phyloP scores from a whole-genome alignment of 805 yeast species.

The Wickerhamomyces canadensis region DNA sequence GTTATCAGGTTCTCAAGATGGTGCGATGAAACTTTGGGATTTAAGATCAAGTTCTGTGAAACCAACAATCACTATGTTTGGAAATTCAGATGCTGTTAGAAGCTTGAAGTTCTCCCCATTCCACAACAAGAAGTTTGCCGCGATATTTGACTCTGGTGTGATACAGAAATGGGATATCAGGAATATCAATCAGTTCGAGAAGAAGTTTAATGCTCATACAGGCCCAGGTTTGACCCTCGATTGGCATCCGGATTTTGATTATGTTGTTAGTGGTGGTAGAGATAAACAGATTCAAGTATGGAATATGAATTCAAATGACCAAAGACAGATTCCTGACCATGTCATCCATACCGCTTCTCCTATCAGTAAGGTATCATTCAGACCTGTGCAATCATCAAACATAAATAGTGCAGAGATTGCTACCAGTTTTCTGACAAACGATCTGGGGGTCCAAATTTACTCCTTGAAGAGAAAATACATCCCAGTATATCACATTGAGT shows the following conservation, averaged over 20 bases:
- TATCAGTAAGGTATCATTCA: slow-evolving; percentile 72
- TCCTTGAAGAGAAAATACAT: slow-evolving; percentile 64
- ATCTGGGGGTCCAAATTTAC: slow-evolving; percentile 59
- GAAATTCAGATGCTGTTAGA: slow-evolving; percentile 68
- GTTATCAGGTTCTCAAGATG: slow-evolving; percentile 74
- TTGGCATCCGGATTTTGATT: slow-evolving; percentile 82
- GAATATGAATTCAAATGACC: slow-evolving; percentile 44
- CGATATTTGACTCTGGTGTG: slow-evolving; percentile 86
- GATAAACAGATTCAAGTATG: slow-evolving; percentile 79
- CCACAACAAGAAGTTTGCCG: slow-evolving; percentile 55
- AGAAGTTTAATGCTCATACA: slow-evolving; percentile 79
- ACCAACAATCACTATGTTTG: slow-evolving; percentile 46
- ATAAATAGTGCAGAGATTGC: slow-evolving; percentile 65
- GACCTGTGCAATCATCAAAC: slow-evolving; percentile 32
- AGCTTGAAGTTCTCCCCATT: slow-evolving; percentile 50
- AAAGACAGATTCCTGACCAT: slow-evolving; percentile 53
- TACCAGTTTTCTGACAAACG: slow-evolving; percentile 67
- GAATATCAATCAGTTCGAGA: slow-evolving; percentile 53
- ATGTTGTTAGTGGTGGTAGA: slow-evolving; percentile 86
- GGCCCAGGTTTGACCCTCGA: slow-evolving; percentile 87
- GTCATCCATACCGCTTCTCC: slow-evolving; percentile 73
- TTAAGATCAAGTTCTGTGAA: slow-evolving; percentile 40
- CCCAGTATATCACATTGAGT: slow-evolving; percentile 51
- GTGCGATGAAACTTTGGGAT: slow-evolving; percentile 74
- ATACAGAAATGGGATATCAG: slow-evolving; percentile 87